Conservation (phyloP, 805 yeast species). For the Candida montana region DNA sequence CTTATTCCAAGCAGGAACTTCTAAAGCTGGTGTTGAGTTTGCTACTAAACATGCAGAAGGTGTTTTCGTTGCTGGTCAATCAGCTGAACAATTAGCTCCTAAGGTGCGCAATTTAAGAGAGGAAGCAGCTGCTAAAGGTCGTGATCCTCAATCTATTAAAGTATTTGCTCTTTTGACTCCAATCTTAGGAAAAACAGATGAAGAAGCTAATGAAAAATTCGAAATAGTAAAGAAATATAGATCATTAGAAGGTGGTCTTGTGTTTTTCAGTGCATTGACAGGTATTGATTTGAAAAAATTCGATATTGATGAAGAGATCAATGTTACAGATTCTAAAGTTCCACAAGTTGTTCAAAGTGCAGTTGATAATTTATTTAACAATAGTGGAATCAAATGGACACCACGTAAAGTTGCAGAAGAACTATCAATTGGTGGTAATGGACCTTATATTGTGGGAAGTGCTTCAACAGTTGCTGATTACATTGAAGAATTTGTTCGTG, state of each 20-base stretch:
- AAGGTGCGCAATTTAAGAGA: constrained; percentile 30
- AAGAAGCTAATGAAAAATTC: constrained; percentile 35
- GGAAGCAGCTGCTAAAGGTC: constrained; percentile 28
- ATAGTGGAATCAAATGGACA: constrained; percentile 16
- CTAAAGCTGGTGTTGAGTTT: constrained; percentile 34
- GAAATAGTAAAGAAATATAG: constrained; percentile 28
- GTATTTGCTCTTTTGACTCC: constrained; percentile 33
- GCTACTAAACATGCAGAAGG: constrained; percentile 41
- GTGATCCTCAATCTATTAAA: constrained; percentile 35
- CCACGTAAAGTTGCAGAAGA: constrained; percentile 27
- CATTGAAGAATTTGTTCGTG: constrained; percentile 35
- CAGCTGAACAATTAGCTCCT: constrained; percentile 28
- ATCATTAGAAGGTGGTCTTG: constrained; percentile 39
- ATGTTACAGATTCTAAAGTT: constrained; percentile 8
- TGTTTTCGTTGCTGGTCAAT: constrained; percentile 32
- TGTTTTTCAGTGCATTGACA: constrained; percentile 41
- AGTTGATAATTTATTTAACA: constrained; percentile 26
- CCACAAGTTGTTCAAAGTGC: constrained; percentile 31
- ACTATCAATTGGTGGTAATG: constrained; percentile 28
- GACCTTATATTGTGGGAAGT: constrained; percentile 30
- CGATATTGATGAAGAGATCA: constrained; percentile 17
- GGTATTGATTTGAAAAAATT: constrained; percentile 37
- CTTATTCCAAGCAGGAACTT: constrained; percentile 41
- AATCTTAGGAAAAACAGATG: constrained; percentile 34
- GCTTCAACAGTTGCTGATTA: constrained; percentile 36